Conservation (phyloP, 2,329 filamentous ascomycete genomes). For the Alternaria angustiovoidea region DNA sequence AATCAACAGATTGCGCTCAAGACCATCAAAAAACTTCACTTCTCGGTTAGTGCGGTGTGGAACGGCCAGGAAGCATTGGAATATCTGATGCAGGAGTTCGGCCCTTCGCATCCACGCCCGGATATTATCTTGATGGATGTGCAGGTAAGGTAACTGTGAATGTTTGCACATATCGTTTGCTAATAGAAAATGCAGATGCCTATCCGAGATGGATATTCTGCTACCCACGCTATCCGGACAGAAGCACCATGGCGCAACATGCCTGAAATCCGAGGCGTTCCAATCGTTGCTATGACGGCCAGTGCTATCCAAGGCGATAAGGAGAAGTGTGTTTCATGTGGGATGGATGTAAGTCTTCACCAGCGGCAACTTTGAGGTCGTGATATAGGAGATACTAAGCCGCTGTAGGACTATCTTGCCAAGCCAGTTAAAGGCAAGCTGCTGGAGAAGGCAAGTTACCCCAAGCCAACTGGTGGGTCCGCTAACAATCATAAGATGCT, state of each 20-base stretch:
- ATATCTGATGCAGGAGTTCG: conserved; percentile 67
- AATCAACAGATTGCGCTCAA: conserved; percentile 80
- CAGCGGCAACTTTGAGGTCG: conserved; percentile 11
- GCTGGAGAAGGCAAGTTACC: conserved; percentile 62
- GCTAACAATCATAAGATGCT: conserved; percentile 59
- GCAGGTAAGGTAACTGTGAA: conserved; percentile 65
- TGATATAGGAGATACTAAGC: conserved; percentile 29
- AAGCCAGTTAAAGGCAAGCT: conserved; percentile 72
- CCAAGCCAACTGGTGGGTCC: conserved; percentile 14
- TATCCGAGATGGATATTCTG: conserved; percentile 79
- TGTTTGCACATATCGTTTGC: not conserved
- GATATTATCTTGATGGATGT: conserved; percentile 83
- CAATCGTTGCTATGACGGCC: conserved; percentile 84
- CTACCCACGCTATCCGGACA: conserved; percentile 76
- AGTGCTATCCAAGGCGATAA: conserved; percentile 79
- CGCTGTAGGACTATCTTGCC: conserved; percentile 43
- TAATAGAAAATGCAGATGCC: conserved; percentile 26
- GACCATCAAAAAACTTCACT: conserved; percentile 76
- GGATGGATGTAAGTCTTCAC: conserved; percentile 68
- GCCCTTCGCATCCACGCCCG: conserved; percentile 63
- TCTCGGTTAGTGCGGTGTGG: conserved; percentile 75
- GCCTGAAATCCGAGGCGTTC: conserved; percentile 65
- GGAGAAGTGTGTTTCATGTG: conserved; percentile 74
- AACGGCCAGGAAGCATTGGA: conserved; percentile 82
- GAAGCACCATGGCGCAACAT: conserved; percentile 70